Evolutionary conservation across 495 filamentous ascomycete genomes (phyloP).

Genomic region (Aspergillus incahuasiensis): DNA sequence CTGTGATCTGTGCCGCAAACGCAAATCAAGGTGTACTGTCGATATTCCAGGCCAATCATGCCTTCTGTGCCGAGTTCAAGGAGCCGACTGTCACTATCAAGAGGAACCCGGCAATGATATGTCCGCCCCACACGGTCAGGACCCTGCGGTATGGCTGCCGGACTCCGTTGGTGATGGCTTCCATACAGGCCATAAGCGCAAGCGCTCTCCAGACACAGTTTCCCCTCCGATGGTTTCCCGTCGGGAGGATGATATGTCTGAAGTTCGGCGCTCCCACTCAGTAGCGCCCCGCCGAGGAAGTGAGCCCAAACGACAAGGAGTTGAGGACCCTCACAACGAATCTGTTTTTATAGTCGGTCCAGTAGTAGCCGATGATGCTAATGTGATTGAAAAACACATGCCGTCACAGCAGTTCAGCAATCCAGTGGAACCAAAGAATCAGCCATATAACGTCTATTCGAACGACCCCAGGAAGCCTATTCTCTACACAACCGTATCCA

Average conservation of each 20-base stretch:
- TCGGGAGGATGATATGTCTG: constrained; percentile 21
- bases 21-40: constrained; percentile 49
- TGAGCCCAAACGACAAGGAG: constrained; percentile 32
- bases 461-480: constrained; percentile 46
- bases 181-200: constrained; percentile 34
- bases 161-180: constrained; percentile 21
- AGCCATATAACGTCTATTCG: constrained; percentile 48
- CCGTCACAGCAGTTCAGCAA: constrained; percentile 36
- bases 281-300: constrained; percentile 29
- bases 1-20: constrained; percentile 48
- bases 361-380: constrained; percentile 47
- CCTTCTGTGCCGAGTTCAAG: constrained; percentile 46
- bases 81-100: constrained; percentile 46
- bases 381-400: constrained; percentile 50
- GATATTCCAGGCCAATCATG: constrained; percentile 47
- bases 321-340: constrained; percentile 42
- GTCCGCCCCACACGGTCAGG: constrained; percentile 23
- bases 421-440: constrained; percentile 36
- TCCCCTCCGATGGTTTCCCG: constrained; percentile 17
- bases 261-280: constrained; percentile 26
- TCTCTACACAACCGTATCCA: constrained; percentile 44
- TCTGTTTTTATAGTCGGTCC: constrained; percentile 49
- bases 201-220: constrained; percentile 29
- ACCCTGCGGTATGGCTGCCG: constrained; percentile 28
- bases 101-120: constrained; percentile 32